phyloP scores from a whole-genome alignment of 495 filamentous ascomycete species.

The Penicillium bialowiezense region DNA sequence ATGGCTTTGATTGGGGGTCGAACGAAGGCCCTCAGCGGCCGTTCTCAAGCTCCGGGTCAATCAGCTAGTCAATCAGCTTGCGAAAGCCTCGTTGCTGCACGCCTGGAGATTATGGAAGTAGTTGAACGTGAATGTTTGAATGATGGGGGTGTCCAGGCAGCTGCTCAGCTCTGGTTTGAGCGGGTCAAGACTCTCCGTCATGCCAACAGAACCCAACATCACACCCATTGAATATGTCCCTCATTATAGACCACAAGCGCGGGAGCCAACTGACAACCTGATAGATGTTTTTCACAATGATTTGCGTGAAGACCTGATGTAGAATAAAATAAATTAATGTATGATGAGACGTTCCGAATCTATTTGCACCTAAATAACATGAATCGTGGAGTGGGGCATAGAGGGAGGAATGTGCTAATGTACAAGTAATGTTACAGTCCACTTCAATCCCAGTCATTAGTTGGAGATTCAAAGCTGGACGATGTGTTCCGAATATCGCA shows the following conservation, averaged over 20 bases:
- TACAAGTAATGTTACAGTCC: conserved; percentile 11
- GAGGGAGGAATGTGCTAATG: conserved; percentile 17
- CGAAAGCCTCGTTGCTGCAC: background rate
- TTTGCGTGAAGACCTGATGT: no score
- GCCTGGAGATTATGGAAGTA: conserved; percentile 25
- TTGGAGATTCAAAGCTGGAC: conserved; percentile 9
- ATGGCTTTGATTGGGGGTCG: conserved; percentile 68
- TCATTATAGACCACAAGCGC: no score
- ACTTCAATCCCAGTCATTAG: conserved; percentile 6
- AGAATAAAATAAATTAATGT: background rate
- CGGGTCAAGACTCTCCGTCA: conserved; percentile 36
- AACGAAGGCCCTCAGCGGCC: conserved; percentile 2
- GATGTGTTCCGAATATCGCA: background rate
- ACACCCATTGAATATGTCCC: conserved; percentile 5
- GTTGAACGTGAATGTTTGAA: conserved; percentile 40
- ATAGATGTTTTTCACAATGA: no score
- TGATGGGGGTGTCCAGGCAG: conserved; percentile 34
- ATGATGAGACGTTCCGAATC: conserved; percentile 2
- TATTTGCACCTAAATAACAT: conserved; percentile 6
- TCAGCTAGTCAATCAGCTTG: background rate
- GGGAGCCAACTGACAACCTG: no score
- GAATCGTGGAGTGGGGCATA: conserved; percentile 17
- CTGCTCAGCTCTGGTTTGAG: conserved; percentile 45
- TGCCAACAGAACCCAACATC: conserved; percentile 9
- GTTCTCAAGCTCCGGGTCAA: conserved; percentile 19